Percentiles rank a stretch among this genome's conserved stretches.
Evolutionary conservation across 2,329 filamentous ascomycete species (phyloP).

Genomic region (Diplodia sapinea): DNA sequence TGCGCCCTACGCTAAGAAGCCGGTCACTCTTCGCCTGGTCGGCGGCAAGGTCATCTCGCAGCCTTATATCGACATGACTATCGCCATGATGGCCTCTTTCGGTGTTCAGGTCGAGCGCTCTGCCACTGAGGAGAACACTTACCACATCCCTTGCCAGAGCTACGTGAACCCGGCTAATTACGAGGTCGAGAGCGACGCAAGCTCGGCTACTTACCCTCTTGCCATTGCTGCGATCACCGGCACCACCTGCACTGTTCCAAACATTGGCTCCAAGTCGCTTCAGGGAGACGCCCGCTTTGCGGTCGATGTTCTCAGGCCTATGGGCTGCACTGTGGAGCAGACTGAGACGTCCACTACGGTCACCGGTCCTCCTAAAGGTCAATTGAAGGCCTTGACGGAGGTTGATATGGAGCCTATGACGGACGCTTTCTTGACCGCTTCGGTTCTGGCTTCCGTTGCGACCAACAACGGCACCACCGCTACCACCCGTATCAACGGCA

Average conservation of each 20-base stretch:
- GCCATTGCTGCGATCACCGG: constrained; percentile 95
- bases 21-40: constrained; percentile 85
- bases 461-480: constrained; percentile 65
- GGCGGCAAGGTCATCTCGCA: constrained; percentile 98
- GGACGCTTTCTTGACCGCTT: constrained; percentile 94
- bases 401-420: constrained; percentile 99
- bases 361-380: constrained; percentile 78
- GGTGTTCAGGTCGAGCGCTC: constrained; percentile 82
- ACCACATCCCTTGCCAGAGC: constrained; percentile 83
- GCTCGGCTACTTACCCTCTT: constrained; percentile 94
- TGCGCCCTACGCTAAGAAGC: constrained; percentile 92
- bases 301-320: constrained; percentile 83
- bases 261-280: constrained; percentile 89
- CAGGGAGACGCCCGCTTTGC: constrained; percentile 96
- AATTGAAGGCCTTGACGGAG: constrained; percentile 75
- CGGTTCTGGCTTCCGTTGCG: constrained; percentile 88
- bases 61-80: constrained; percentile 98
- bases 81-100: constrained; percentile 94
- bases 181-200: constrained; percentile 93
- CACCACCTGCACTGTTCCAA: constrained; percentile 92
- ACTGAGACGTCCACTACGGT: constrained; percentile 87
- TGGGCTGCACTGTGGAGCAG: constrained; percentile 92
- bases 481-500: constrained; percentile 86
- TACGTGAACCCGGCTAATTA: constrained; percentile 89
- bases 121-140: constrained; percentile 81